Evolutionary conservation across 495 filamentous ascomycete species (phyloP).

Genomic region (Sabuloglossum arenarium): DNA sequence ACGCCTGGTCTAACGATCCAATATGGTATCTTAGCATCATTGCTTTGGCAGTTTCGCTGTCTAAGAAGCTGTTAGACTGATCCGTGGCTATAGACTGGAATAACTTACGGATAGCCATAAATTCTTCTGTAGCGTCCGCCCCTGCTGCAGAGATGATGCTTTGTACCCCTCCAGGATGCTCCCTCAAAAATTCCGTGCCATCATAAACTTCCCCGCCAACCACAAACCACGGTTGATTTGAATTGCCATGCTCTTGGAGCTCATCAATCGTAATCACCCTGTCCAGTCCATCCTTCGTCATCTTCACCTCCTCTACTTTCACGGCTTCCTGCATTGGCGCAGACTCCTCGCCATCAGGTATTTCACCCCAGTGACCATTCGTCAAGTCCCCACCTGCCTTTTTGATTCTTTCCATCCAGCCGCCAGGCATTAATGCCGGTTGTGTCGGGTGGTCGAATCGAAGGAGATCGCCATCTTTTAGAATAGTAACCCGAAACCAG

Average conservation of each 20-base stretch:
- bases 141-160: conserved; percentile 75
- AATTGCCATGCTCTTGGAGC: conserved; percentile 43
- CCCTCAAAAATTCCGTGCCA: conserved; percentile 63
- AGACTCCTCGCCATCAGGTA: conserved; percentile 31
- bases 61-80: conserved; percentile 21
- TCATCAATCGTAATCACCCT: conserved; percentile 49
- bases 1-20: conserved; percentile 44
- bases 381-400: conserved; percentile 60
- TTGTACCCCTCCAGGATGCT: conserved; percentile 74
- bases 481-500: conserved; percentile 74
- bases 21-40: conserved; percentile 89
- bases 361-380: conserved; percentile 81
- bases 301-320: conserved; percentile 42
- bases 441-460: conserved; percentile 85
- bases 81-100: neutral
- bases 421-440: conserved; percentile 55
- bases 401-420: conserved; percentile 96
- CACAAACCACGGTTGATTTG: conserved; percentile 69
- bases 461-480: conserved; percentile 41
- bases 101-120: conserved; percentile 75
- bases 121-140: conserved; percentile 78
- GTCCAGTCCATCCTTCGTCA: conserved; percentile 52
- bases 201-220: conserved; percentile 87
- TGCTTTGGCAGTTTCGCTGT: conserved; percentile 75
- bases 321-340: conserved; percentile 16